Percentiles rank a stretch among this genome's conserved stretches.
Conservation (phyloP, 495 filamentous ascomycete species). For the Choiromyces venosus region DNA sequence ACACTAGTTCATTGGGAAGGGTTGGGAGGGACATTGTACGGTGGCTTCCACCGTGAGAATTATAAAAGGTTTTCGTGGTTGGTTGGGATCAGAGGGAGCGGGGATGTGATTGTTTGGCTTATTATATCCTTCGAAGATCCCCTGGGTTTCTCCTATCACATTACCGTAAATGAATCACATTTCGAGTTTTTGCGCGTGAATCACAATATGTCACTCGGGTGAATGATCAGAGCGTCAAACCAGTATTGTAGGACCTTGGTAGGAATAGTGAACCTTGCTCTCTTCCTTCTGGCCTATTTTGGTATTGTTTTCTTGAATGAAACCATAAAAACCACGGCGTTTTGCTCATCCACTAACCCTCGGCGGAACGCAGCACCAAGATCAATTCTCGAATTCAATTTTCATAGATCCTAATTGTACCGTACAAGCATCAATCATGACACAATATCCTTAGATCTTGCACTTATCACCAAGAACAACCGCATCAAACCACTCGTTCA, state of each 20-base stretch:
- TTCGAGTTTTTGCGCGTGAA: not conserved
- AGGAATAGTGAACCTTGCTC: not conserved
- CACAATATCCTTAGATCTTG: slow-evolving; percentile 18
- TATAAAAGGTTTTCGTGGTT: too few species aligned
- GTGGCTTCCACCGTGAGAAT: too few species aligned
- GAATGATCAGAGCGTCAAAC: not conserved
- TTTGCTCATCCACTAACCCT: not conserved
- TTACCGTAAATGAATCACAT: not conserved
- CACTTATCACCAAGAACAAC: slow-evolving; percentile 24
- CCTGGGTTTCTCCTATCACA: not conserved
- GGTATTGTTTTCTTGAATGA: not conserved
- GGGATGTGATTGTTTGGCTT: not conserved
- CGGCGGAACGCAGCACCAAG: not conserved
- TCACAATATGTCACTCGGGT: not conserved
- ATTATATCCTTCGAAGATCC: not conserved
- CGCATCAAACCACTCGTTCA: slow-evolving; percentile 32
- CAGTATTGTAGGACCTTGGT: not conserved
- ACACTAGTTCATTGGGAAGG: too few species aligned
- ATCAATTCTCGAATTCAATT: not conserved
- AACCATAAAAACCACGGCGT: not conserved
- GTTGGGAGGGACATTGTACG: too few species aligned
- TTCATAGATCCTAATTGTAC: not conserved
- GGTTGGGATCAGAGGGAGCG: too few species aligned
- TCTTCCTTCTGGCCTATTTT: not conserved
- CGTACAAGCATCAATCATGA: not conserved